Evolutionary conservation across 306 rosid genomes (phyloP).

Genomic region (Hippophae rhamnoides): DNA sequence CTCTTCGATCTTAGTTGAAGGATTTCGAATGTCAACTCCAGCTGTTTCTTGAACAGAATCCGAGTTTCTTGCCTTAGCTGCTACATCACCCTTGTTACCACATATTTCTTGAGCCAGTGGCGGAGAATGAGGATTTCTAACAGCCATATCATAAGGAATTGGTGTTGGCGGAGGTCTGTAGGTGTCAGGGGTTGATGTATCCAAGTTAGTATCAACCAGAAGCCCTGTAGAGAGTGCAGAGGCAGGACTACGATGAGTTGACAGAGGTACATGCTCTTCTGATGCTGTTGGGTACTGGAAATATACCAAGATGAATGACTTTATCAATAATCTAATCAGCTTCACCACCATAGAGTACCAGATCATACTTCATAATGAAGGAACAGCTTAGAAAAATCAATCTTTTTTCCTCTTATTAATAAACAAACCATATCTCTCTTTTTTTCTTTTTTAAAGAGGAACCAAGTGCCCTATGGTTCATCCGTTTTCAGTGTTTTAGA

Average conservation of each 20-base stretch:
- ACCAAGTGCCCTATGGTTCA: too few relatives aligned
- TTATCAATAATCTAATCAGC: slow-evolving; percentile 2
- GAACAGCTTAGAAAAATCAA: background rate
- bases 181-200: slow-evolving; percentile 79
- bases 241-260: slow-evolving; percentile 50
- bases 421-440: background rate
- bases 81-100: slow-evolving; percentile 38
- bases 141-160: slow-evolving; percentile 55
- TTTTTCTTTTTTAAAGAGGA: too few relatives aligned
- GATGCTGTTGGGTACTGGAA: slow-evolving; percentile 67
- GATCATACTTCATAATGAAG: background rate
- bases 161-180: slow-evolving; percentile 88
- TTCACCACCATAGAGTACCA: background rate
- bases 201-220: slow-evolving; percentile 81
- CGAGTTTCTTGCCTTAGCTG: slow-evolving; percentile 42
- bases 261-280: slow-evolving; percentile 72
- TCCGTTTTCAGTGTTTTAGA: too few relatives aligned
- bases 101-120: slow-evolving; percentile 43
- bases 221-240: slow-evolving; percentile 52
- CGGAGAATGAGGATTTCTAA: slow-evolving; percentile 44
- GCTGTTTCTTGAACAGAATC: slow-evolving; percentile 44
- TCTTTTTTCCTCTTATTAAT: background rate
- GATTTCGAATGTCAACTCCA: slow-evolving; percentile 35
- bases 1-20: slow-evolving; percentile 42
- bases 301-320: slow-evolving; percentile 17